phyloP scores from a whole-genome alignment of 2,329 filamentous ascomycete genomes.

The Epichloe brachyelytri region DNA sequence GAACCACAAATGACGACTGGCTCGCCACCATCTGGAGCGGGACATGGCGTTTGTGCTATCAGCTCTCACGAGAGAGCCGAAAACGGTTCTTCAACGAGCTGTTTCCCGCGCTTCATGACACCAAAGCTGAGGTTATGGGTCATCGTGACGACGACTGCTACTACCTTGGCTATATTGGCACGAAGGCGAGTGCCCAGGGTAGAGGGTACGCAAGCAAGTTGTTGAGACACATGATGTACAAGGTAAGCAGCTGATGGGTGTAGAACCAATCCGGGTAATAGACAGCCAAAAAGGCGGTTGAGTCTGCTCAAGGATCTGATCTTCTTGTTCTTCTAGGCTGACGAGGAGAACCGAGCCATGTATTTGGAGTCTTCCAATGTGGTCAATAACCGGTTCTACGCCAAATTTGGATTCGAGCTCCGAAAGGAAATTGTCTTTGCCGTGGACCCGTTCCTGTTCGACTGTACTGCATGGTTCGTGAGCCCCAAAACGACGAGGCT shows the following conservation, averaged over 20 bases:
- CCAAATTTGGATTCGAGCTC: conserved; percentile 60
- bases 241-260: conserved; percentile 26
- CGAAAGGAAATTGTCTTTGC: conserved; percentile 46
- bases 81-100: conserved; percentile 67
- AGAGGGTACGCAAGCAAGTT: conserved; percentile 62
- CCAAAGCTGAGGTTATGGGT: conserved; percentile 57
- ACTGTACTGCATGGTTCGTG: conserved; percentile 72
- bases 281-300: no score
- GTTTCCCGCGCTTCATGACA: conserved; percentile 58
- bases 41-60: conserved; percentile 65
- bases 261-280: no score
- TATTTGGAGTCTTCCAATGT: conserved; percentile 69
- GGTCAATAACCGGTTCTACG: conserved; percentile 58
- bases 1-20: conserved; percentile 59
- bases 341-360: conserved; percentile 51
- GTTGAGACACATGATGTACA: conserved; percentile 53
- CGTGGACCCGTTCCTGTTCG: conserved; percentile 45
- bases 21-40: conserved; percentile 60
- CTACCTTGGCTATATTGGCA: conserved; percentile 77
- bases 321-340: conserved; percentile 40
- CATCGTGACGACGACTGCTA: conserved; percentile 54
- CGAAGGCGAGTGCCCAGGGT: conserved; percentile 54
- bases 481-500: conserved; percentile 36
- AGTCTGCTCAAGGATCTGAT: neutral
- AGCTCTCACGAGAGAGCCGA: conserved; percentile 58